Conservation (phyloP, 345 rosid species). For the Hibiscus mutabilis region DNA sequence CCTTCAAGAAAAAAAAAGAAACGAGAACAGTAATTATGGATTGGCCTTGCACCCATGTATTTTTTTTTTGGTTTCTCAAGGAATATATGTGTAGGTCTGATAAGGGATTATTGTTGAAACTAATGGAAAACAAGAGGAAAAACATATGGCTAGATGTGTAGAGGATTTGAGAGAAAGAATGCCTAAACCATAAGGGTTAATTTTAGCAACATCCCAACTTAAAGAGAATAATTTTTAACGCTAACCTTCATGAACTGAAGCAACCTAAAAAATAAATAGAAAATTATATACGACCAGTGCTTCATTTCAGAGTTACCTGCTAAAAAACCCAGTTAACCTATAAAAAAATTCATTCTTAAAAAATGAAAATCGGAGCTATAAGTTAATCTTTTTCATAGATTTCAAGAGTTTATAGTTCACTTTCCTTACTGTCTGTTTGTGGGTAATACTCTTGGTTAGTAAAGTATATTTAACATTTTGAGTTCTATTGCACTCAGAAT, state of each 20-base stretch:
- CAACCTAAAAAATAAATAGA: background rate
- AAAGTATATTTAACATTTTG: conserved; percentile 6
- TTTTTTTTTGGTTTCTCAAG: background rate
- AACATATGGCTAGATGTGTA: background rate
- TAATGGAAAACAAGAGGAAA: background rate
- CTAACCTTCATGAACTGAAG: background rate
- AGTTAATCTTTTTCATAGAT: background rate
- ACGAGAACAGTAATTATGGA: background rate
- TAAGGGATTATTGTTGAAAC: background rate
- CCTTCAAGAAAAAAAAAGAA: background rate
- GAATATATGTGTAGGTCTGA: background rate
- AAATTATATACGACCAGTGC: background rate
- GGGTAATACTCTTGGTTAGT: background rate
- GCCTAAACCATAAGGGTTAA: background rate
- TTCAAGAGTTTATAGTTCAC: background rate
- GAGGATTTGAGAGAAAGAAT: background rate
- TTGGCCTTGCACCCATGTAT: background rate
- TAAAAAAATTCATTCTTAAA: background rate
- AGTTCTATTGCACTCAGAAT: conserved; percentile 31
- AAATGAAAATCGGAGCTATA: background rate
- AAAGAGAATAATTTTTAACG: background rate
- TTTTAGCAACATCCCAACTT: background rate
- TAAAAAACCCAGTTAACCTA: background rate
- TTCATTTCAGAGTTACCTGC: background rate
- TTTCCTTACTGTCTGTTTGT: background rate